Evolutionary conservation across 208 protist species (phyloP).

Genomic region (Leishmania braziliensis): DNA sequence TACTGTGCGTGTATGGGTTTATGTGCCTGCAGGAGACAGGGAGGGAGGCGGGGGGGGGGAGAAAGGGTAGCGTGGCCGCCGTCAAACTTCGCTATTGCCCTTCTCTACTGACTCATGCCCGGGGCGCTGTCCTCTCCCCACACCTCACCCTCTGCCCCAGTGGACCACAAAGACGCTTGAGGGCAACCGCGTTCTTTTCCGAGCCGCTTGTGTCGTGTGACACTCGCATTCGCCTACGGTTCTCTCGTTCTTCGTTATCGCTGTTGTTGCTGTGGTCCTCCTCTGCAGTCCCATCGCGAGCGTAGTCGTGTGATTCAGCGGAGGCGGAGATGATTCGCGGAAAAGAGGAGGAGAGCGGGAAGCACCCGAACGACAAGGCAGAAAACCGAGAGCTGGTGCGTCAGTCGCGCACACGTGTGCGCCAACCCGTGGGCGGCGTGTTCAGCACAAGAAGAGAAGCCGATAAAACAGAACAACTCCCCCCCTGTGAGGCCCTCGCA

Average conservation of each 20-base stretch:
- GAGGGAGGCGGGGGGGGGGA: background rate
- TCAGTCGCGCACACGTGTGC: background rate
- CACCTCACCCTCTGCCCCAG: background rate
- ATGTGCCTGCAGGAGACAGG: background rate
- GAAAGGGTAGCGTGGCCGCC: background rate
- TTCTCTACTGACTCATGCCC: background rate
- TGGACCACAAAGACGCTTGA: background rate
- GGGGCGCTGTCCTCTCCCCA: background rate
- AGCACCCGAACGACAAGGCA: background rate
- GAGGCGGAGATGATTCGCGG: background rate
- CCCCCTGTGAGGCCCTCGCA: background rate
- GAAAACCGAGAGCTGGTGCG: background rate
- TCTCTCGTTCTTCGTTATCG: background rate
- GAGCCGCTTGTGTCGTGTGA: no score
- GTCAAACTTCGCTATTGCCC: background rate
- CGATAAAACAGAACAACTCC: background rate
- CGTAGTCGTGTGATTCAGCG: background rate
- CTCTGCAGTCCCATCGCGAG: background rate
- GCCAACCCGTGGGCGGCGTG: background rate
- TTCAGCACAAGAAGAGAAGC: background rate
- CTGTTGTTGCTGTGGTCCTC: background rate
- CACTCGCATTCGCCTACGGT: no score
- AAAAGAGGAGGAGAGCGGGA: background rate
- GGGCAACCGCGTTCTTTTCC: no score
- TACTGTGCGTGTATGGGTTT: background rate